phyloP scores from a whole-genome alignment of 202 grass and related monocot species.

The Saccharum hybrid region DNA sequence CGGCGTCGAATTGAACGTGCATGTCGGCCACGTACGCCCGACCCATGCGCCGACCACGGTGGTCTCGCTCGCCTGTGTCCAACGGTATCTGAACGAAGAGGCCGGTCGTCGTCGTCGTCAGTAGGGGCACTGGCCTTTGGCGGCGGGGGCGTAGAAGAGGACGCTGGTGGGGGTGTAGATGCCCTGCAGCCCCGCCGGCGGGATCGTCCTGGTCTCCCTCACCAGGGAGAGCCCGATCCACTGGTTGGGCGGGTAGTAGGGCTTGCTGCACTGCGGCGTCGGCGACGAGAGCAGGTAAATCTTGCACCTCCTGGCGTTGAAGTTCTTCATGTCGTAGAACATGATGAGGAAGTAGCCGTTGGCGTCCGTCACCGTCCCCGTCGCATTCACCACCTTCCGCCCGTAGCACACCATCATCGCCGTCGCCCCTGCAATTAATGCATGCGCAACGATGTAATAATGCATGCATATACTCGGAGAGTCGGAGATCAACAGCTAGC shows the following conservation, averaged over 20 bases:
- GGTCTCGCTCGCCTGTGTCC: too few relatives aligned
- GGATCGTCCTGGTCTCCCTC: conserved; percentile 38
- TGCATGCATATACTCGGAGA: too few relatives aligned
- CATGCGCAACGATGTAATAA: not conserved
- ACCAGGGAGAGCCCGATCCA: conserved; percentile 56
- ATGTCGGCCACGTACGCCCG: too few relatives aligned
- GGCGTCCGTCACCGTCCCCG: conserved; percentile 42
- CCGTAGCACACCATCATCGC: conserved; percentile 65
- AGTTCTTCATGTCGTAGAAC: conserved; percentile 54
- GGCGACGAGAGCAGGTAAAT: conserved; percentile 64
- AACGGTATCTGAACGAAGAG: too few relatives aligned
- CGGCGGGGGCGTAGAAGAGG: conserved; percentile 51
- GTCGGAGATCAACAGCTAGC: not conserved
- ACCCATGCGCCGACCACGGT: too few relatives aligned
- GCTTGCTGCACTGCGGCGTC: conserved; percentile 45
- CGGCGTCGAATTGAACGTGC: not conserved
- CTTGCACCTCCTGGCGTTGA: conserved; percentile 53
- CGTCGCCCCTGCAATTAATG: conserved; percentile 43
- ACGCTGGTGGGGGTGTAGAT: conserved; percentile 58
- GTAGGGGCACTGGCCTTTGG: conserved; percentile 50
- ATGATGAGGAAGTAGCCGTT: conserved; percentile 62
- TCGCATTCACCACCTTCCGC: conserved; percentile 54
- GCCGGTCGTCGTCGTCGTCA: not conserved
- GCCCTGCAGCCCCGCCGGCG: conserved; percentile 47
- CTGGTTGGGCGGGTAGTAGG: conserved; percentile 46